Evolutionary conservation across 805 yeast genomes (phyloP).

Genomic region (Lipomyces yamanashiensis): DNA sequence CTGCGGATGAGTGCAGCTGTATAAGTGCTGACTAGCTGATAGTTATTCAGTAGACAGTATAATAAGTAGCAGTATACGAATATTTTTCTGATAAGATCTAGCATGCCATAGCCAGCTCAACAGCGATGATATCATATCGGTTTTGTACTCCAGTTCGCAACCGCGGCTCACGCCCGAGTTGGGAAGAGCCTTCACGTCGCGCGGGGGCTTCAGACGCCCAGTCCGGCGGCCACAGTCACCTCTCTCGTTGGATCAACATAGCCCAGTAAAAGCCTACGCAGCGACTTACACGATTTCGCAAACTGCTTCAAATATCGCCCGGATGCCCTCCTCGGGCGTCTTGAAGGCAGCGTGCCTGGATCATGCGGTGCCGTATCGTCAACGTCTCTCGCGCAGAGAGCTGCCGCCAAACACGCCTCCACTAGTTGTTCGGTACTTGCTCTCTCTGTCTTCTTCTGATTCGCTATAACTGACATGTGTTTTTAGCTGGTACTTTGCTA

Average conservation of each 20-base stretch:
- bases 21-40: too few species aligned
- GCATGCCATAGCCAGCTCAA: too few species aligned
- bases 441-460: neutral
- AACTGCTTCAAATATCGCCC: slow-evolving; percentile 2
- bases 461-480: neutral
- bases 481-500: slow-evolving; percentile 34
- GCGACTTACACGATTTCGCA: slow-evolving; percentile 6
- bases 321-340: slow-evolving; percentile 17
- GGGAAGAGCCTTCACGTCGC: too few species aligned
- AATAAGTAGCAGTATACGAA: too few species aligned
- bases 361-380: slow-evolving; percentile 32
- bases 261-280: neutral
- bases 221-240: neutral
- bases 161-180: too few species aligned
- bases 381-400: slow-evolving; percentile 28
- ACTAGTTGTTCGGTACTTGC: slow-evolving; percentile 22
- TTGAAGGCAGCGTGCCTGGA: slow-evolving; percentile 20
- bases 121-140: neutral
- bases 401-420: slow-evolving; percentile 36
- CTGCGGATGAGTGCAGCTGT: too few species aligned
- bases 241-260: neutral
- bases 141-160: neutral
- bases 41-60: too few species aligned
- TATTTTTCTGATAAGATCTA: too few species aligned
- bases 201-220: too few species aligned